phyloP scores from a whole-genome alignment of 208 protist species.

The Wallacemonas sp. region DNA sequence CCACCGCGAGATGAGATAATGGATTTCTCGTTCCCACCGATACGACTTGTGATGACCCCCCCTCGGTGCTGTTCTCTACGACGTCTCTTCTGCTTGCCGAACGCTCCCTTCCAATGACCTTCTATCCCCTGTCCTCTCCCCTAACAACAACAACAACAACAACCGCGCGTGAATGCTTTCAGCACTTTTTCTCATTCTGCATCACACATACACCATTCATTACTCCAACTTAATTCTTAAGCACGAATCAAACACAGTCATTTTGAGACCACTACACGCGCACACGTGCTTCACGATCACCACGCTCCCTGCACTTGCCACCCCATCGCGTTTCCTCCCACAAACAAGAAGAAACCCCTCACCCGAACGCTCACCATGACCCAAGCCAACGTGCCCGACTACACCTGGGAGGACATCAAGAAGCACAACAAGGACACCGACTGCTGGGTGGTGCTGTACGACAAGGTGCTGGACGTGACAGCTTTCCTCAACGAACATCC shows the following conservation, averaged over 20 bases:
- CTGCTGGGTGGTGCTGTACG: conserved; percentile 93
- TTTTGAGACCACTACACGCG: not conserved
- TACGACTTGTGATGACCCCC: too few species aligned
- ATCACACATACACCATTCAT: conserved; percentile 5
- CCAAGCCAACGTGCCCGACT: conserved; percentile 34
- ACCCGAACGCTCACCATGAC: conserved; percentile 31
- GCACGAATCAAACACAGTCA: not conserved
- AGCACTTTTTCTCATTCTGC: not conserved
- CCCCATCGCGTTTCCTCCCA: not conserved
- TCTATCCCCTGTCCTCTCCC: too few species aligned
- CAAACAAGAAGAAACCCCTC: not conserved
- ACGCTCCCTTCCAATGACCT: too few species aligned
- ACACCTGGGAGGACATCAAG: conserved; percentile 85
- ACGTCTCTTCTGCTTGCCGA: too few species aligned
- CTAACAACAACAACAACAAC: too few species aligned
- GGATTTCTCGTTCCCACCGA: too few species aligned
- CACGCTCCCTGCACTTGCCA: not conserved
- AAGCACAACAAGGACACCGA: conserved; percentile 89
- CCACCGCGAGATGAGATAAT: too few species aligned
- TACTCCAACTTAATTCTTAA: conserved; percentile 6
- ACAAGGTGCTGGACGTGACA: conserved; percentile 91
- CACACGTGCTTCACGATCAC: not conserved
- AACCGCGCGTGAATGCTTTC: not conserved
- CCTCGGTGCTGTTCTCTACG: too few species aligned
- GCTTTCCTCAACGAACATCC: conserved; percentile 89